A percentile compares a stretch with the other conserved stretches of the same genome.
Conservation (phyloP, 1,139 yeast genomes). For the Kodamaea ohmeri region DNA sequence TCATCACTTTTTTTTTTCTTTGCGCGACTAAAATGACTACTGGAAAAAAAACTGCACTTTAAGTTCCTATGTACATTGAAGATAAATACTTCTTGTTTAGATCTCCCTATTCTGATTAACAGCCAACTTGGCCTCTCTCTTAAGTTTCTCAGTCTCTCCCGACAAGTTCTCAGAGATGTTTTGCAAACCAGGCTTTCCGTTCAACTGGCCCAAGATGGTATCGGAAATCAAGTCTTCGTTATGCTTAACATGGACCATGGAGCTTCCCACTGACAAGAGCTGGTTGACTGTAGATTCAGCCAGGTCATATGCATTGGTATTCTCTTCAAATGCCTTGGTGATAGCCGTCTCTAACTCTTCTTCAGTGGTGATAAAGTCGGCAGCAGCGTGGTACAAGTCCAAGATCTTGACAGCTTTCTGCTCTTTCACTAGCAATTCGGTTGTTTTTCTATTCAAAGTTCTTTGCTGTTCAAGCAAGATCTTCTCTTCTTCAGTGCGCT, state of each 20-base stretch:
- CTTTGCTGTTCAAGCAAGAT: constrained; percentile 33
- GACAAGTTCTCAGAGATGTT: constrained; percentile 22
- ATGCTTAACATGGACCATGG: constrained; percentile 25
- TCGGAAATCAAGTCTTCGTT: constrained; percentile 39
- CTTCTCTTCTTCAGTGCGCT: constrained; percentile 68
- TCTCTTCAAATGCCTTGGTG: constrained; percentile 53
- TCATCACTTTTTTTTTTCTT: constrained; percentile 2
- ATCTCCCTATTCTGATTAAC: constrained; percentile 18
- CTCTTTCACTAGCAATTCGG: constrained; percentile 34
- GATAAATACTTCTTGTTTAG: neutral
- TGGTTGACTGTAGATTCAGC: constrained; percentile 36
- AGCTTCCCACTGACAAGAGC: constrained; percentile 33
- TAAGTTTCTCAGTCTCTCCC: constrained; percentile 32
- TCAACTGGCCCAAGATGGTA: constrained; percentile 26
- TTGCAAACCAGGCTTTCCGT: constrained; percentile 37
- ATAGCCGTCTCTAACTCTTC: constrained; percentile 58
- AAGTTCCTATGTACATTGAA: constrained; percentile 3
- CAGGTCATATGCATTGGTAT: constrained; percentile 37
- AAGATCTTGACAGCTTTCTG: constrained; percentile 56
- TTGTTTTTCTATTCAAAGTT: constrained; percentile 32
- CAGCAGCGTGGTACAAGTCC: constrained; percentile 69
- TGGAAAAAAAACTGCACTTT: neutral
- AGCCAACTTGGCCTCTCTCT: constrained; percentile 36
- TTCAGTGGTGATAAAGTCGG: constrained; percentile 63
- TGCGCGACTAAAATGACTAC: constrained; percentile 1